Base-by-base conservation (phyloP, 192 early-diverging fungal genomes). In the Globomyces pollinis-pini region DNA sequence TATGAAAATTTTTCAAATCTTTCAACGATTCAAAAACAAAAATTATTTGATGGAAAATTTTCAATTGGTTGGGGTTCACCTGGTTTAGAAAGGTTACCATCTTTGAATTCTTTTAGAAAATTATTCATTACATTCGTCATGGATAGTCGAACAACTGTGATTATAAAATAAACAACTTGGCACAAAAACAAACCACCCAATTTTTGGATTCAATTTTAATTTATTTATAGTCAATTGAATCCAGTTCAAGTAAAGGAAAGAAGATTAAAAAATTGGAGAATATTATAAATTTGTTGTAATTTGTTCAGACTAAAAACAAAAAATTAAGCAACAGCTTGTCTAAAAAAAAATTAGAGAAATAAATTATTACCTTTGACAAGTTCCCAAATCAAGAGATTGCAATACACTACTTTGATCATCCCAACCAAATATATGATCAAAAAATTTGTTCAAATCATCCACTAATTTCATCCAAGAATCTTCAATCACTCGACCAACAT, bases 31-130 rank as follows among this genome's bases (percentile, higher is more conserved):
- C 28, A 33, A 24, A 26, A 55, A 8, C 35, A 55, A 24, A 35
- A 41, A 21, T n/a, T 55, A 4, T 20, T 41, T 24, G 12, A 55
- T n/a, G 53, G 53, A 7, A 35, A 20, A 5, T 36, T 55, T 26
- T 23, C 29, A 55, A 55, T 55, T 38, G 53, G 53, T 11, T 55
- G 53, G 53, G 53, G 53, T 33, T 38, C 35, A 21, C 23, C 53
- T 34, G 53, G 53, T 9, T 31, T 55, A 23, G 53, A 55, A n/a
- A 24, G 53, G 8, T 55, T 33, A 26, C 53, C 53, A 23, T 28
- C 23, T 55, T 24, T 55, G 21, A 35, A 41, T 35, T 18, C 23
- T 24, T 55, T 38, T 28, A 16, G 53, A 35, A 55, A 35, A 24
- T 31, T 55, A 7, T 55, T 55, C 53, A 55, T 16, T n/a, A 35